Percentiles rank a stretch among this genome's conserved stretches.
These are phyloP conservation scores for Plasmodium gonderi DNA, from an alignment of 169 alveolate species.

Conservation along the genomic window DNA sequence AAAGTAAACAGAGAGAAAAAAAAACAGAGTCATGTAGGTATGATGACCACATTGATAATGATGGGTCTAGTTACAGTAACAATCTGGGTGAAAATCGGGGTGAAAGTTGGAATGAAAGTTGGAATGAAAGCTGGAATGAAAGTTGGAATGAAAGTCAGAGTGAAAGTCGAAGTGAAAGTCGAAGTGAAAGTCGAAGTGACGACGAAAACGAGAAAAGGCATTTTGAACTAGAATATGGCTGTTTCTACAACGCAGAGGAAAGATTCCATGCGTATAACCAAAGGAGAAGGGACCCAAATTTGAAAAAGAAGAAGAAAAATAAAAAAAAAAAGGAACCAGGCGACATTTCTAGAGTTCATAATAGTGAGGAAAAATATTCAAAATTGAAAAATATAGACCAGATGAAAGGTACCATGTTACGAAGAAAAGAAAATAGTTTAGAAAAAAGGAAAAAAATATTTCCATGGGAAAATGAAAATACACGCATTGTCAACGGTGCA, in stretches of 20 bases:
- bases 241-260: slow-evolving; percentile 39
- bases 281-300: neutral
- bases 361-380: neutral
- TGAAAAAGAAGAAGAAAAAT: neutral
- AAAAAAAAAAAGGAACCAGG: neutral
- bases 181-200: neutral
- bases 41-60: neutral
- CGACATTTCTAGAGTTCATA: slow-evolving; percentile 1
- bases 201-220: slow-evolving; percentile 9
- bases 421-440: neutral
- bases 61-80: neutral
- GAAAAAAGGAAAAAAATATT: neutral
- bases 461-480: neutral
- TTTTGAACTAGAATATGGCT: slow-evolving; percentile 52
- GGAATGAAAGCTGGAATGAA: neutral
- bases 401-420: neutral
- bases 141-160: neutral
- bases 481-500: neutral
- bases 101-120: neutral
- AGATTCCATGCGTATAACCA: neutral
- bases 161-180: neutral
- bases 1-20: neutral
- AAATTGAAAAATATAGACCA: neutral
- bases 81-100: neutral
- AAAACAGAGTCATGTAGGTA: neutral